phyloP scores from a whole-genome alignment of 2,329 filamentous ascomycete species.

The Neodidymelliopsis sp. region DNA sequence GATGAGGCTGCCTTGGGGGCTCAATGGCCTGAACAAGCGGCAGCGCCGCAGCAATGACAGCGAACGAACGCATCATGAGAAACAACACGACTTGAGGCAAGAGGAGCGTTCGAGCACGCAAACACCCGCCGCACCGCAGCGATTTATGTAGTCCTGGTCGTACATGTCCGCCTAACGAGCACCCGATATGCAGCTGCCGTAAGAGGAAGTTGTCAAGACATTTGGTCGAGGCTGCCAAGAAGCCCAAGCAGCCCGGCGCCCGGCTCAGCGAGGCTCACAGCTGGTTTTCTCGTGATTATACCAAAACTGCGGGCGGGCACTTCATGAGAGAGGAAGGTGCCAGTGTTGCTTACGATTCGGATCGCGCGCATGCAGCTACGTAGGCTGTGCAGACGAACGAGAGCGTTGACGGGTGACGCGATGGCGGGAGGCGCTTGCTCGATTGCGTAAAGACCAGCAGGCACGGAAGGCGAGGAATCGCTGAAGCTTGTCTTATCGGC shows the following conservation, averaged over 20 bases:
- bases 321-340: conserved; percentile 37
- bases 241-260: conserved; percentile 39
- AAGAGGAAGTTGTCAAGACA: conserved; percentile 47
- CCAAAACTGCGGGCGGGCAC: conserved; percentile 24
- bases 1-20: conserved; percentile 61
- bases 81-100: conserved; percentile 26
- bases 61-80: conserved; percentile 40
- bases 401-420: conserved; percentile 6
- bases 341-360: conserved; percentile 1
- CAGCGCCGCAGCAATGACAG: conserved; percentile 35
- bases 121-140: conserved; percentile 6
- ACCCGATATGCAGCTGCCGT: conserved; percentile 39
- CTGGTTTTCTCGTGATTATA: conserved; percentile 21
- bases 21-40: conserved; percentile 50
- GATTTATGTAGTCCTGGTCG: conserved; percentile 32
- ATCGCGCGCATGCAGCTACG: conserved; percentile 12
- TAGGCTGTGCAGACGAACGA: conserved; percentile 5
- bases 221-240: conserved; percentile 40
- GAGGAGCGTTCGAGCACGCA: conserved; percentile 25
- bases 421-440: conserved; percentile 18
- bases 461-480: conserved; percentile 12
- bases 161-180: conserved; percentile 32
- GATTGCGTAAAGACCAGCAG: conserved; percentile 13
- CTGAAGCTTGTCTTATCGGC: conserved; percentile 18
- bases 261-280: conserved; percentile 38